Evolutionary conservation across 208 protist genomes (phyloP), one percentile per base, ranked within the genome.

Genomic region (Ichthyophonus hoferi): DNA sequence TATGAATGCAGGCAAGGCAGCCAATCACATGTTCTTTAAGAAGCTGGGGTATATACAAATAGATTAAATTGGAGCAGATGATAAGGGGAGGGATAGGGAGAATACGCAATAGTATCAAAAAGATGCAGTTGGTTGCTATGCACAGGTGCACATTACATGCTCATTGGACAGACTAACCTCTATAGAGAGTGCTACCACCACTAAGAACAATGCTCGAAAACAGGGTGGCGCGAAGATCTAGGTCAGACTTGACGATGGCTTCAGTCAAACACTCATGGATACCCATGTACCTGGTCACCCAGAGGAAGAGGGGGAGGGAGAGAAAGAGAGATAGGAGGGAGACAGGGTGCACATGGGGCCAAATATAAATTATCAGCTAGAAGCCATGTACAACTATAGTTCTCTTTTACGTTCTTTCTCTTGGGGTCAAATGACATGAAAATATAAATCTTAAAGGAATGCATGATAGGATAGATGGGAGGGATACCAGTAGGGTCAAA

Each of bases 131-230:
- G n/a, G n/a, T n/a, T n/a, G n/a, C n/a, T n/a, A n/a, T n/a, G n/a
- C n/a, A n/a, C n/a, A n/a, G n/a, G n/a, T n/a, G n/a, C n/a, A n/a
- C n/a, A n/a, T n/a, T n/a, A n/a, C n/a, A n/a, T n/a, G n/a, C n/a
- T n/a, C n/a, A n/a, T n/a, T n/a, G n/a, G n/a, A n/a, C n/a, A 67
- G 7, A 67, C 24, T 67, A n/a, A 67, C 50, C 50, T 67, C 50
- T 67, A 24, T n/a, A 67, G 14, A 67, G 50, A n/a, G 88, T 90
- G 1, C 40, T 79, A 31, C 88, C 88, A 38, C 88, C 88, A 35
- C 96, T 98, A n/a, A 98, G 94, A 34, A 98, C 95, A 88, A 98
- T 96, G 90, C 98, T 98, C 67, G 91, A 92, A 92, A 98, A 98
- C 38, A 99, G 94, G 34, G 98, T 96, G 34, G 93, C 94, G 58